A percentile compares a stretch with the other conserved stretches of the same genome.
These are phyloP conservation scores for Asterella californica DNA, from an alignment of 225 moss, liverwort and hornwort species.

Conservation along the genomic window DNA sequence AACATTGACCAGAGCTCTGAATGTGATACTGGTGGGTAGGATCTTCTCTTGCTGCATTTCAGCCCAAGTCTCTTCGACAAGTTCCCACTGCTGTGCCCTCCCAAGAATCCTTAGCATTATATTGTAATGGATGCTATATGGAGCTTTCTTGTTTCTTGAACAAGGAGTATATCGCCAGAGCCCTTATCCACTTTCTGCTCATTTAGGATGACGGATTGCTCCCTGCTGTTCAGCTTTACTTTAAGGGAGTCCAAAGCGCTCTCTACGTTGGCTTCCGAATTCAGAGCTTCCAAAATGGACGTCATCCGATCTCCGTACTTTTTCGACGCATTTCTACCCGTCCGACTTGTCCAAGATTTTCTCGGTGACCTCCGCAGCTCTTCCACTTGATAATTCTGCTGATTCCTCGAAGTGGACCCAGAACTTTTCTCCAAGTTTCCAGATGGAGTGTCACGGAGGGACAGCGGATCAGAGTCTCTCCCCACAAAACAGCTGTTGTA, in stretches of 20 bases:
- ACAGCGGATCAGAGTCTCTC: not conserved
- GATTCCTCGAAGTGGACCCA: not conserved
- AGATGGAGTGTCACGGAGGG: not conserved
- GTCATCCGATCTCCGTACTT: constrained; percentile 50
- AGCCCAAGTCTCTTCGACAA: constrained; percentile 53
- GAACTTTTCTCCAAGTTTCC: not conserved
- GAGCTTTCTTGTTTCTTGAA: constrained; percentile 52
- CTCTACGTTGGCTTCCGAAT: constrained; percentile 44
- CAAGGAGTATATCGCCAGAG: constrained; percentile 62
- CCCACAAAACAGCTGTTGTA: too few relatives aligned
- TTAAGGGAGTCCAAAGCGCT: constrained; percentile 66
- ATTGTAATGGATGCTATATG: constrained; percentile 71
- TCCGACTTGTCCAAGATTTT: constrained; percentile 36
- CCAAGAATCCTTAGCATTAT: constrained; percentile 83
- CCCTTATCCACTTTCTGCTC: constrained; percentile 72
- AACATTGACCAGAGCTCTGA: constrained; percentile 68
- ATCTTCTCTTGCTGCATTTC: constrained; percentile 64
- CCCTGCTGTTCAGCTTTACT: constrained; percentile 52
- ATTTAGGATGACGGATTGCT: constrained; percentile 69
- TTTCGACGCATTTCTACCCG: constrained; percentile 30
- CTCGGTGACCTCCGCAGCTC: not conserved
- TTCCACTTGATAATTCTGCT: not conserved
- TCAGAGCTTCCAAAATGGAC: constrained; percentile 54
- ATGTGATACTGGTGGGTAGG: constrained; percentile 59
- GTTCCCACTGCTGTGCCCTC: constrained; percentile 58